Evolutionary conservation across 2,329 filamentous ascomycete genomes (phyloP).

Genomic region (Penicillium sp.): DNA sequence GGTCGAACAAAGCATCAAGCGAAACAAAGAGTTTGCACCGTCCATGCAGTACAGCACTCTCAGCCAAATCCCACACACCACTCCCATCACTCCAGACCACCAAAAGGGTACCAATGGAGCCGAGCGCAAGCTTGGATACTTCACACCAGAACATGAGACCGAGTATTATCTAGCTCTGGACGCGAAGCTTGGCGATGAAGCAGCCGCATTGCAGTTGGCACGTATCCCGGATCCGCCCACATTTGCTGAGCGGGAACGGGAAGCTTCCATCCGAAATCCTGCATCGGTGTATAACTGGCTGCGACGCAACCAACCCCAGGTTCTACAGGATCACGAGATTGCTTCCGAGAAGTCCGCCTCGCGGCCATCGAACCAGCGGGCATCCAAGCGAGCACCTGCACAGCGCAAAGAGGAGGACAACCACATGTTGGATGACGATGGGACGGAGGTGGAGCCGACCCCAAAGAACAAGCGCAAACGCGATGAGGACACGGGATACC

Average conservation of each 20-base stretch:
- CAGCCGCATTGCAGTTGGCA: constrained; percentile 52
- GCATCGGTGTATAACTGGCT: constrained; percentile 96
- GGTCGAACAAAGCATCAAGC: constrained; percentile 38
- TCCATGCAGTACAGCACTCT: constrained; percentile 32
- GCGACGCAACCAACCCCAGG: constrained; percentile 73
- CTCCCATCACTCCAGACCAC: constrained; percentile 12
- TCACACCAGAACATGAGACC: constrained; percentile 43
- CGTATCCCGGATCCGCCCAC: constrained; percentile 34
- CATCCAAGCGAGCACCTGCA: constrained; percentile 40
- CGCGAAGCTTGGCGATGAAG: constrained; percentile 37
- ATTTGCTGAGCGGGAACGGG: constrained; percentile 52
- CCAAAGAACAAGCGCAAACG: constrained; percentile 46
- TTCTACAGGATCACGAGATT: constrained; percentile 67
- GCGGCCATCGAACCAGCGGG: constrained; percentile 38
- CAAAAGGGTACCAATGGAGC: constrained; percentile 20
- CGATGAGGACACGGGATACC: constrained; percentile 46
- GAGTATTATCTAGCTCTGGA: constrained; percentile 43
- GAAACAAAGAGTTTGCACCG: constrained; percentile 39
- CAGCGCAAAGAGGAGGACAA: constrained; percentile 42
- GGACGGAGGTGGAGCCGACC: constrained; percentile 35
- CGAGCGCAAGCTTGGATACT: constrained; percentile 40
- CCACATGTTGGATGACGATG: constrained; percentile 44
- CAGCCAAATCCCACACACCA: constrained; percentile 31
- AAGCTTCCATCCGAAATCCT: constrained; percentile 66
- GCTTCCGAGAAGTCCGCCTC: constrained; percentile 41